Base-by-base conservation (phyloP, 1,284 basidiomycete genomes). In the Cutaneotrichosporon sp. region DNA sequence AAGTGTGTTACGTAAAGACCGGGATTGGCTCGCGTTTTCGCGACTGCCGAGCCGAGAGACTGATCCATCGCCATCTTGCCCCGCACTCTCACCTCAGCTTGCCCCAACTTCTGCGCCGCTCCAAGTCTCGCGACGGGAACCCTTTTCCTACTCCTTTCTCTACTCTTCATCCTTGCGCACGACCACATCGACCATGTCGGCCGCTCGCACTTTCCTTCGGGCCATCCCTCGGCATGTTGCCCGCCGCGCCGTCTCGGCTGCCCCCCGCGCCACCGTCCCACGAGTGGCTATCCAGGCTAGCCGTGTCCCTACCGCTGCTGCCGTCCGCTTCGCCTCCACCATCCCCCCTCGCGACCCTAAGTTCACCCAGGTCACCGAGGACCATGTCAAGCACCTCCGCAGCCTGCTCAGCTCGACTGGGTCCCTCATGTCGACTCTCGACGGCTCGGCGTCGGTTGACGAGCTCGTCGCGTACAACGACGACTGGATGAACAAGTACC, bases 401-500 rank as follows among this genome's bases (percentile, higher is more conserved):
- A 69, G 75, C 4, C 72, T 84, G 29, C 76, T 84, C 1, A 76
- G 82, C 4, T 77, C 80, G 0, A 75, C 80, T 0, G 75, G 77
- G 8, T 80, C 80, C 24, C 69, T 84, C 34, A 71, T 84, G 34
- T 82, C 82, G 16, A 84, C 82, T 6, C 63, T 83, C 25, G 74
- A 79, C 31, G 76, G 73, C 2, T 75, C 79, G 1, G 74, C 79
- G 9, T 68, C 70, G 6, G 49, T 62, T 3, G 86, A 89, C 13
- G 95, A 97, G 68, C 84, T 98, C 36, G 84, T 85, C 20, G 83
- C 81, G 0, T 97, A 86, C 84, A 99, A 99, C 79, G 84, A 86
- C 69, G 95, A 99, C 79, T 99, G 95, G 95, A 94, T 98, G 90
- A 89, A 90, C 74, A 97, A 97, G 80, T 98, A 97, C 78, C 85